phyloP scores from a whole-genome alignment of 305 asterid species.

The Caryopteris hybrid region DNA sequence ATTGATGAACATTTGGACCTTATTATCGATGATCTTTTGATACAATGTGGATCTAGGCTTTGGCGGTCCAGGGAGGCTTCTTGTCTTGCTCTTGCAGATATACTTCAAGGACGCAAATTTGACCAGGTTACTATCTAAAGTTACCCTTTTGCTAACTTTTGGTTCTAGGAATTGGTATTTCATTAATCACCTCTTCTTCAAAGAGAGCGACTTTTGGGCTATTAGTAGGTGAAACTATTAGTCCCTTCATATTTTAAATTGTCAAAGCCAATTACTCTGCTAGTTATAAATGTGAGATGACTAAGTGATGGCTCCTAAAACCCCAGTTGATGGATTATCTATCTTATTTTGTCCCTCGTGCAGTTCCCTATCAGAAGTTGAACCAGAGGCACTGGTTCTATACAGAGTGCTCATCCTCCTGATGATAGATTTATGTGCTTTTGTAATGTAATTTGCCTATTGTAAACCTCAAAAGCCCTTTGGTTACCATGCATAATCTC shows the following conservation, averaged over 20 bases:
- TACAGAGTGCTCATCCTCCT: too few relatives aligned
- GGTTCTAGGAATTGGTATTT: not conserved
- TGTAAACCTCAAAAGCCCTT: too few relatives aligned
- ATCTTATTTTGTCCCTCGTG: not conserved
- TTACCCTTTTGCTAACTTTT: constrained; percentile 1
- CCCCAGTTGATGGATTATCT: not conserved
- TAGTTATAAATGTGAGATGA: not conserved
- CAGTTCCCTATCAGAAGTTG: not conserved
- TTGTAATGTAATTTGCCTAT: too few relatives aligned
- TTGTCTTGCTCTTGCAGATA: constrained; percentile 95
- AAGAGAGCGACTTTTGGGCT: constrained; percentile 4
- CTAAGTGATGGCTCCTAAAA: not conserved
- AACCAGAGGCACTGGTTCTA: not conserved
- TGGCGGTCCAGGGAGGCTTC: constrained; percentile 99
- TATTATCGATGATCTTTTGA: constrained; percentile 81
- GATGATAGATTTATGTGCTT: too few relatives aligned
- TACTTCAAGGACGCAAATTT: constrained; percentile 94
- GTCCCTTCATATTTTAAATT: not conserved
- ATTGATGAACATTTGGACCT: constrained; percentile 87
- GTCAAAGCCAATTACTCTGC: not conserved
- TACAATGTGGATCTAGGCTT: constrained; percentile 94
- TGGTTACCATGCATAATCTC: too few relatives aligned
- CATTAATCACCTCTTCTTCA: not conserved
- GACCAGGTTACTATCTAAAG: constrained; percentile 57
- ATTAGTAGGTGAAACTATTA: not conserved